phyloP scores from a whole-genome alignment of 2,329 filamentous ascomycete species.

The Massarina eburnea region DNA sequence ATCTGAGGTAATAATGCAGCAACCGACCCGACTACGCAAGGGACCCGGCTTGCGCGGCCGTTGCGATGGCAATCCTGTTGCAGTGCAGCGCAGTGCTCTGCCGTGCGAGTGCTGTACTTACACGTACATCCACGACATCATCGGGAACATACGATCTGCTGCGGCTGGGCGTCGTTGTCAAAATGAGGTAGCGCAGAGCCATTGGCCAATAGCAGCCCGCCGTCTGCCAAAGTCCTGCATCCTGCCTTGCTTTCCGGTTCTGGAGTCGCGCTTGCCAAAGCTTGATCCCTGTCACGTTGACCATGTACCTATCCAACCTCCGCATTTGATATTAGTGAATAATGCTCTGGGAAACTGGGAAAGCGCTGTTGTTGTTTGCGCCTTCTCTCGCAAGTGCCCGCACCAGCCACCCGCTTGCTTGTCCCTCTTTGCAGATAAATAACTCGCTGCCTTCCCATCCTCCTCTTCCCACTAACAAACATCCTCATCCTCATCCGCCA shows the following conservation, averaged over 20 bases:
- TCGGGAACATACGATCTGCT: too few relatives aligned
- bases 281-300: constrained; percentile 21
- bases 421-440: constrained; percentile 15
- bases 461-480: constrained; percentile 5
- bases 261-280: constrained; percentile 3
- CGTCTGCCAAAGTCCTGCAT: constrained; percentile 8
- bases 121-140: background rate
- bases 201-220: constrained; percentile 6
- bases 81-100: too few relatives aligned
- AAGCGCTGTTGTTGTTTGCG: constrained; percentile 2
- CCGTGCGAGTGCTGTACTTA: background rate
- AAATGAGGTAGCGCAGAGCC: background rate
- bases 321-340: background rate
- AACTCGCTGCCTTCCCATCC: constrained; percentile 4
- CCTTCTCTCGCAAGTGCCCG: background rate
- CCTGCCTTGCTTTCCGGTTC: constrained; percentile 5
- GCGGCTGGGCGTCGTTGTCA: too few relatives aligned
- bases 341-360: constrained; percentile 12
- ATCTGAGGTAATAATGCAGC: too few relatives aligned
- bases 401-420: constrained; percentile 12
- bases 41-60: too few relatives aligned
- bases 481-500: constrained; percentile 7
- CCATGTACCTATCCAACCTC: background rate
- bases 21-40: too few relatives aligned
- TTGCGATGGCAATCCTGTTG: too few relatives aligned